Base-by-base conservation (phyloP, 2,329 filamentous ascomycete genomes). In the Colletotrichum acutatum region DNA sequence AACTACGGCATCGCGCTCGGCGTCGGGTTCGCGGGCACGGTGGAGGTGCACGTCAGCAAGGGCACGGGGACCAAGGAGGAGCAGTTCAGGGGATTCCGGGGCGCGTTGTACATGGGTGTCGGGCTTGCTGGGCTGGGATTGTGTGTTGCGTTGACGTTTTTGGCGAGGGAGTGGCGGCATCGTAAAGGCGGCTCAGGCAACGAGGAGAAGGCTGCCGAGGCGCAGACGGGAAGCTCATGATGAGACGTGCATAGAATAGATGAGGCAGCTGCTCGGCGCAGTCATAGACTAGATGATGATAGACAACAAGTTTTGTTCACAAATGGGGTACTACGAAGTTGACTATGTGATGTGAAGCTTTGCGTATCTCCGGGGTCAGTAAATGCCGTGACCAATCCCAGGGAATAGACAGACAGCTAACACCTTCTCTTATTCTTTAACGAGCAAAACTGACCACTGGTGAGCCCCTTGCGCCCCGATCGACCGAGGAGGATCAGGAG, bases 1-100 rank as follows among this genome's bases (percentile, higher is more conserved):
- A 93, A 94, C 79, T 94, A 93, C 78, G 88, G 87, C 71, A 93
- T 94, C 42, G 90, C 89, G 1, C 80, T 93, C 3, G 90, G 90
- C 0, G 83, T 94, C 0, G 92, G 91, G 0, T 87, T 94, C 58
- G 91, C 91, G 0, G 91, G 90, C 0, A 93, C 90, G 0, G 87
- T 93, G 2, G 90, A 93, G 77, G 80, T 82, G 0, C 80, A 83
- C 6, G 78, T 84, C 0, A 77, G 78, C 54, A 52, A 76, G 19
- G 68, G 74, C 7, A 66, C 46, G 14, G n/a, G 34, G 28, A 68
- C 69, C 4, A 75, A 76, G 1, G 67, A 77, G 42, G 76, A 83
- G 54, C 66, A 78, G 37, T 71, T 84, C 12, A 75, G 57, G 22
- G 83, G 83, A 0, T 84, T 82, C 74, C 78, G 81, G 1, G 83